phyloP scores from a whole-genome alignment of 2,329 filamentous ascomycete species.

The Botrytis squamosa region DNA sequence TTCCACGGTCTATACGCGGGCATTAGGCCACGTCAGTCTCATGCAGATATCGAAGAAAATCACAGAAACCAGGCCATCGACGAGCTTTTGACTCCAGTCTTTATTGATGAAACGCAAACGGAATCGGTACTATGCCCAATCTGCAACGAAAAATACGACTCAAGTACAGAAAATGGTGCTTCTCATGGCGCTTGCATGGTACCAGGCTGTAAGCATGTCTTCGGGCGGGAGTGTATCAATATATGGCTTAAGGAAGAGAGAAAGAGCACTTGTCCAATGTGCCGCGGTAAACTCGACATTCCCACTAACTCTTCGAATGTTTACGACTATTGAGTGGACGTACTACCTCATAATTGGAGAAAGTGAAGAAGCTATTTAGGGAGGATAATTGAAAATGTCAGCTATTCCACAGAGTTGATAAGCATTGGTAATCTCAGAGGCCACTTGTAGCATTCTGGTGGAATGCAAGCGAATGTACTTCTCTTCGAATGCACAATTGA shows the following conservation, averaged over 20 bases:
- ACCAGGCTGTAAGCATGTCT: not conserved
- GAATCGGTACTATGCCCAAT: not conserved
- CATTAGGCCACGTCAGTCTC: too few species aligned
- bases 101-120: not conserved
- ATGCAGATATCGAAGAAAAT: too few species aligned
- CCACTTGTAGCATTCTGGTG: not conserved
- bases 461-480: too few species aligned
- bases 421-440: not conserved
- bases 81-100: not conserved
- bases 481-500: not conserved
- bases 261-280: not conserved
- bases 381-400: not conserved
- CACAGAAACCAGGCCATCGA: not conserved
- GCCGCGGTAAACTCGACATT: not conserved
- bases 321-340: not conserved
- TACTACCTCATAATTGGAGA: accelerated
- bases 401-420: too few species aligned
- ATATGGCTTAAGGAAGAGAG: not conserved
- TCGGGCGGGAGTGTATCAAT: not conserved
- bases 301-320: accelerated
- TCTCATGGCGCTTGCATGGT: not conserved
- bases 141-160: not conserved
- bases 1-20: too few species aligned
- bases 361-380: too few species aligned
- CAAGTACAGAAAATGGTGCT: not conserved